Evolutionary conservation across 2,329 filamentous ascomycete species (phyloP).

Genomic region (Neopestalotiopsis sp.): DNA sequence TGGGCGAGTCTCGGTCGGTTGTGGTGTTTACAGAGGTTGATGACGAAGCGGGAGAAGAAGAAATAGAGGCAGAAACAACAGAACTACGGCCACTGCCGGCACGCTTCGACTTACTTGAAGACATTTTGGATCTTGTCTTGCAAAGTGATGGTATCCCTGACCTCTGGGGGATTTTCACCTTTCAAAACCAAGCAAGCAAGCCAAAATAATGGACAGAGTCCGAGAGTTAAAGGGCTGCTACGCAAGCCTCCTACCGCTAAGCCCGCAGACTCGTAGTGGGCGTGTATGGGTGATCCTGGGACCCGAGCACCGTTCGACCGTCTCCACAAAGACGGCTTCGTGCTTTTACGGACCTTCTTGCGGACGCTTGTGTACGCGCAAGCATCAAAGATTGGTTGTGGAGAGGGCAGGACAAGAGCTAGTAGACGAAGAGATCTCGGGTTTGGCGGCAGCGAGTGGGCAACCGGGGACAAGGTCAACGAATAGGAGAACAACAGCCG

Average conservation of each 20-base stretch:
- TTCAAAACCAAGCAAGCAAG: too few relatives aligned
- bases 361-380: slow-evolving; percentile 11
- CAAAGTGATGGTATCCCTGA: slow-evolving; percentile 8
- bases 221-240: slow-evolving; percentile 13
- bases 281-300: slow-evolving; percentile 12
- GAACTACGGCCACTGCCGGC: slow-evolving; percentile 19
- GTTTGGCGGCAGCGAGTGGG: slow-evolving; percentile 15
- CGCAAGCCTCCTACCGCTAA: slow-evolving; percentile 12
- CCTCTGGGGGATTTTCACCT: not conserved
- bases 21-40: not conserved
- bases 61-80: slow-evolving; percentile 20
- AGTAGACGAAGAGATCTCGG: slow-evolving; percentile 10
- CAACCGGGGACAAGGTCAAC: slow-evolving; percentile 12
- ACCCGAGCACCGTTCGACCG: slow-evolving; percentile 9
- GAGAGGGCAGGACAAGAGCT: slow-evolving; percentile 1
- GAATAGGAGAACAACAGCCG: slow-evolving; percentile 7
- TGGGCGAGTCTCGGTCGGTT: slow-evolving; percentile 6
- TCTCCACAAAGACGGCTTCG: slow-evolving; percentile 12
- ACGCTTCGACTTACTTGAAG: slow-evolving; percentile 24
- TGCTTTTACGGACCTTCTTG: slow-evolving; percentile 6
- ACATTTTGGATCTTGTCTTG: slow-evolving; percentile 18
- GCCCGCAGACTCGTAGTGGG: slow-evolving; percentile 7
- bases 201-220: not conserved
- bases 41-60: slow-evolving; percentile 4
- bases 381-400: slow-evolving; percentile 13